Percentiles rank a stretch among this genome's conserved stretches.
These are phyloP conservation scores for Mortierella sp. DNA, from an alignment of 371 early-diverging fungal genomes.

Conservation along the genomic window DNA sequence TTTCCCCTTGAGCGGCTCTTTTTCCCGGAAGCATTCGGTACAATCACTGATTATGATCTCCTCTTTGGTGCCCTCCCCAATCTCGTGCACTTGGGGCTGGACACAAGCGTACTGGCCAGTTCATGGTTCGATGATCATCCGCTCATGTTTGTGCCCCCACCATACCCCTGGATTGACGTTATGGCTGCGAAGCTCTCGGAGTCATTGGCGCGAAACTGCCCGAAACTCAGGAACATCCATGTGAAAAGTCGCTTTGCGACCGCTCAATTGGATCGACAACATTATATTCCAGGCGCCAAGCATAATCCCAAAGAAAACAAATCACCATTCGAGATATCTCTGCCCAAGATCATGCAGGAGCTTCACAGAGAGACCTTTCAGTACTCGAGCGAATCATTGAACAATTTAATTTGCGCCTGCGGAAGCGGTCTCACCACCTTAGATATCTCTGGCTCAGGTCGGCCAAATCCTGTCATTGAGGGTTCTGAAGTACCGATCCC, in stretches of 20 bases:
- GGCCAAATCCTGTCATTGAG: neutral
- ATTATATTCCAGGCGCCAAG: neutral
- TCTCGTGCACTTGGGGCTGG: neutral
- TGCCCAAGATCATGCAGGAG: constrained; percentile 1
- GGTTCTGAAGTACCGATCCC: neutral
- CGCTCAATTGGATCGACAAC: neutral
- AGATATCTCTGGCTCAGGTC: neutral
- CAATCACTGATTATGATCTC: neutral
- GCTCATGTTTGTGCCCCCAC: neutral
- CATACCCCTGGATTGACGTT: neutral
- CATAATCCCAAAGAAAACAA: neutral
- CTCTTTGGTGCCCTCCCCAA: neutral
- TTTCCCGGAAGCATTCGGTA: neutral
- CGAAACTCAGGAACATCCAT: neutral
- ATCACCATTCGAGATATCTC: neutral
- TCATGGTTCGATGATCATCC: neutral
- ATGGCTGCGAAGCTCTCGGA: neutral
- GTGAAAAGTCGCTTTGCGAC: neutral
- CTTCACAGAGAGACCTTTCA: neutral
- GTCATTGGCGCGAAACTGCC: neutral
- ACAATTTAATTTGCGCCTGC: neutral
- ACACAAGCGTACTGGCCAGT: neutral
- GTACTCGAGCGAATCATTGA: neutral
- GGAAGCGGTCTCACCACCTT: neutral
- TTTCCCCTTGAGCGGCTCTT: neutral